Base-by-base conservation (phyloP, 2,329 filamentous ascomycete genomes). In the Saccharata proteae region DNA sequence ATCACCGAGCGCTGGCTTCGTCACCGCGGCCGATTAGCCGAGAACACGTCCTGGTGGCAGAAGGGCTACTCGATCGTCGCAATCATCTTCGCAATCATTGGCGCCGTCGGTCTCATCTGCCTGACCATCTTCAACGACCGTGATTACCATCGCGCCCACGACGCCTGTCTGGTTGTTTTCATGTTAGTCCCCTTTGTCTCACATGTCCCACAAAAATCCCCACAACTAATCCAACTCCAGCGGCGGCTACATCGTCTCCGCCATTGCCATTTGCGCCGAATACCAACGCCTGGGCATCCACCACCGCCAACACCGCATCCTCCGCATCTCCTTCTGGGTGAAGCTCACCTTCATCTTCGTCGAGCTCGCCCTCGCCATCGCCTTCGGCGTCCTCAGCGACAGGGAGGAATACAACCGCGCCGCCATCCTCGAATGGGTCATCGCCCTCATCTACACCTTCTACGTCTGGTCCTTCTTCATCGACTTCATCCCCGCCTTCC, bases 251-350 rank as follows among this genome's bases (percentile, higher is more conserved):
- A 63, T 94, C 32, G 51, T 93, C 33, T 83, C 77, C 4, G 86
- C 88, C 34, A 69, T 94, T 43, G 88, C 86, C 56, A 80, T 88
- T 42, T 94, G 86, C 62, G 76, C 74, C 61, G 85, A 94, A 54
- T 94, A 93, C 54, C 79, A 90, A 47, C 76, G 82, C 3, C 68
- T 96, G 2, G 84, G 85, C 16, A 74, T 79, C 32, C 77, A 79
- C 51, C 82, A 86, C 62, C 78, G 78, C 40, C 62, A 85, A 38
- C 72, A 88, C 56, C 70, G 67, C 33, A 61, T 90, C 41, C 70
- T 98, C 8, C 71, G 76, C 28, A 54, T 67, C 37, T 90, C 80
- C 35, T 96, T 96, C 64, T 86, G 77, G 71, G 65, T 90, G 50
- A 98, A 98, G 59, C 67, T 93, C 16, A 42, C 54, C 36, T 96